phyloP scores from a whole-genome alignment of 345 rosid genomes.

The Mangifera indica region DNA sequence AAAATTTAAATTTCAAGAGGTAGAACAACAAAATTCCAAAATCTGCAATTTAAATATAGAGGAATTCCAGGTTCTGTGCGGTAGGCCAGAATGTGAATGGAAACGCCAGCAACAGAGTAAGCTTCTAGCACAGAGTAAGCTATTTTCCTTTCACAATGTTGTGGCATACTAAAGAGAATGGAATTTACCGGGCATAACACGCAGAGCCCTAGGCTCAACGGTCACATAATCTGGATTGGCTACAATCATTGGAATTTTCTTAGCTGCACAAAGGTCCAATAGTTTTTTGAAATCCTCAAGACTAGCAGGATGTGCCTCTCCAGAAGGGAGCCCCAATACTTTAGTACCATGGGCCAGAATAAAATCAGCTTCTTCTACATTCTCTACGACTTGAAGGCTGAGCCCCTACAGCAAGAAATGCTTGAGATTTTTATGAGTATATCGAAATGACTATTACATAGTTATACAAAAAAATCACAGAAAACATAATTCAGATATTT shows the following conservation, averaged over 20 bases:
- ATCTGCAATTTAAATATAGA: background rate
- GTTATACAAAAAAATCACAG: background rate
- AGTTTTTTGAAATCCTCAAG: conserved; percentile 78
- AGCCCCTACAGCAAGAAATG: conserved; percentile 53
- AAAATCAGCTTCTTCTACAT: conserved; percentile 83
- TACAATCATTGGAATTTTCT: conserved; percentile 84
- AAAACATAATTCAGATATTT: background rate
- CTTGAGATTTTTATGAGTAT: background rate
- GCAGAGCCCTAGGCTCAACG: conserved; percentile 81
- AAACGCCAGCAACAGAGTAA: background rate
- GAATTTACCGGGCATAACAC: conserved; percentile 79
- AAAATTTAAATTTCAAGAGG: background rate
- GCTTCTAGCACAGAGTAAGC: background rate
- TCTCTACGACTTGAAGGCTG: conserved; percentile 66
- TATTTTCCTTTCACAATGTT: background rate
- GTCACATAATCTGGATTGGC: conserved; percentile 95
- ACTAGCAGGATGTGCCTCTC: conserved; percentile 46
- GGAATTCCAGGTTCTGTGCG: background rate
- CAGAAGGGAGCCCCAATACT: conserved; percentile 80
- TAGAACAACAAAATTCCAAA: background rate
- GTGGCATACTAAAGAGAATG: background rate
- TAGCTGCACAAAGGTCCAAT: conserved; percentile 66
- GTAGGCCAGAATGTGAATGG: background rate
- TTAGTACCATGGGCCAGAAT: conserved; percentile 88
- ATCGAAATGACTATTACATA: background rate